phyloP scores from a whole-genome alignment of 2,329 filamentous ascomycete species.

The Coniella lustricola region DNA sequence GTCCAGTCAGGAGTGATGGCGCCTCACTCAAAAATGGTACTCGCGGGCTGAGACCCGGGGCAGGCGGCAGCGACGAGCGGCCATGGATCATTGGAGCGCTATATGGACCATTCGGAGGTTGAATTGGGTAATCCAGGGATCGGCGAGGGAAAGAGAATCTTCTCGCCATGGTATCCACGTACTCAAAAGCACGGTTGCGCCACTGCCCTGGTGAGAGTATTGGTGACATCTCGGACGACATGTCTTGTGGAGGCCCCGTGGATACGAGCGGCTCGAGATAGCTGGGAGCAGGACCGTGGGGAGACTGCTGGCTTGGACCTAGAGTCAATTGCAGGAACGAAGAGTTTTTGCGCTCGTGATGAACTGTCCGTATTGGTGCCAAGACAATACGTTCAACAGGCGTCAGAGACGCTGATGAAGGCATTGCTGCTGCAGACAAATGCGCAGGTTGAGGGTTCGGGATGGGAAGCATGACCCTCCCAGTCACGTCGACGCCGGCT shows the following conservation, averaged over 20 bases:
- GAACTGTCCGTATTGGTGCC: background rate
- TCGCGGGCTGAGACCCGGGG: background rate
- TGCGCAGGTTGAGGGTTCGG: constrained; percentile 1
- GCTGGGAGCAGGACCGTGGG: background rate
- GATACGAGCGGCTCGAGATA: constrained; percentile 12
- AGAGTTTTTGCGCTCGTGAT: background rate
- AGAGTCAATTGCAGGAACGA: background rate
- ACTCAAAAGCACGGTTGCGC: constrained; percentile 8
- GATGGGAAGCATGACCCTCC: background rate
- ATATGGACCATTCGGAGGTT: background rate
- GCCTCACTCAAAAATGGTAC: constrained; percentile 2
- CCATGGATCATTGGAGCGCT: background rate
- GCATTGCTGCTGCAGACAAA: background rate
- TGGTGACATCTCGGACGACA: constrained; percentile 13
- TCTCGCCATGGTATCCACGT: constrained; percentile 1
- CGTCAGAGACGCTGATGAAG: background rate
- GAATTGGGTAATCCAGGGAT: constrained; percentile 8
- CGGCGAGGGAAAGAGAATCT: constrained; percentile 4
- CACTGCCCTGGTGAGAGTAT: constrained; percentile 9
- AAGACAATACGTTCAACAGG: background rate
- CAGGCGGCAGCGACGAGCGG: background rate
- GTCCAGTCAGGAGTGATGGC: background rate
- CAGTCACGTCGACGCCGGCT: background rate
- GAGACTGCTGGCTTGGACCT: background rate
- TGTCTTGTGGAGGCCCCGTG: constrained; percentile 9